These are phyloP conservation scores for Cladosporium colombiae DNA, from an alignment of 2,329 filamentous ascomycete genomes.

Conservation along the genomic window DNA sequence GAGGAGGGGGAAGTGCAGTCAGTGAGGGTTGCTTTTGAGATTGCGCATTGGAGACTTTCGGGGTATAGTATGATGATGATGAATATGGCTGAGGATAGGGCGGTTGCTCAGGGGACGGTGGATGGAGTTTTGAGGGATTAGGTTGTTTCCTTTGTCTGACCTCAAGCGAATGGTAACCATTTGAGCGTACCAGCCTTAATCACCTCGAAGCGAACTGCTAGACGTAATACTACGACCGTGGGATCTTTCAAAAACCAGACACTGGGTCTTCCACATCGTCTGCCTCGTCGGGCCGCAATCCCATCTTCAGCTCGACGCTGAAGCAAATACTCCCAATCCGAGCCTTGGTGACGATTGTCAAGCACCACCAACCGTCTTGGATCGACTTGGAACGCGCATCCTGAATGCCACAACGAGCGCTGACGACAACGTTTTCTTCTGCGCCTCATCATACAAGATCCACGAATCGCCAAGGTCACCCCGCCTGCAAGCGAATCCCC, in stretches of 20 bases:
- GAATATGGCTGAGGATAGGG: background rate
- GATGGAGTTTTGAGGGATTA: background rate
- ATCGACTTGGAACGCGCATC: background rate
- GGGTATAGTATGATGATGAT: background rate
- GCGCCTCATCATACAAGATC: background rate
- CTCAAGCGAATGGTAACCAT: too few species aligned
- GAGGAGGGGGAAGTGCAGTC: background rate
- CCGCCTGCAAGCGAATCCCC: conserved; percentile 12
- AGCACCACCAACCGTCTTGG: background rate
- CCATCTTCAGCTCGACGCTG: background rate
- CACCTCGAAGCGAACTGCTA: background rate
- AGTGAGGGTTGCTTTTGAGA: background rate
- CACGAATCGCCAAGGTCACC: conserved; percentile 11
- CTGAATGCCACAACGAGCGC: background rate
- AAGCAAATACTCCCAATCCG: background rate
- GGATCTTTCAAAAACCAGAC: background rate
- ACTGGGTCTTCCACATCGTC: background rate
- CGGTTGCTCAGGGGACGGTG: background rate
- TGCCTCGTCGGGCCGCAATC: background rate
- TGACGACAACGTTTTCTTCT: background rate
- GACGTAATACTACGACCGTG: background rate
- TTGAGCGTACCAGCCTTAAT: background rate
- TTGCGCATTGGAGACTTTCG: background rate
- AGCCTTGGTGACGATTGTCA: background rate
- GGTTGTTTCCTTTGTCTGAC: background rate